Evolutionary conservation across 306 rosid genomes (phyloP).

Genomic region (Cucumis hystrix): DNA sequence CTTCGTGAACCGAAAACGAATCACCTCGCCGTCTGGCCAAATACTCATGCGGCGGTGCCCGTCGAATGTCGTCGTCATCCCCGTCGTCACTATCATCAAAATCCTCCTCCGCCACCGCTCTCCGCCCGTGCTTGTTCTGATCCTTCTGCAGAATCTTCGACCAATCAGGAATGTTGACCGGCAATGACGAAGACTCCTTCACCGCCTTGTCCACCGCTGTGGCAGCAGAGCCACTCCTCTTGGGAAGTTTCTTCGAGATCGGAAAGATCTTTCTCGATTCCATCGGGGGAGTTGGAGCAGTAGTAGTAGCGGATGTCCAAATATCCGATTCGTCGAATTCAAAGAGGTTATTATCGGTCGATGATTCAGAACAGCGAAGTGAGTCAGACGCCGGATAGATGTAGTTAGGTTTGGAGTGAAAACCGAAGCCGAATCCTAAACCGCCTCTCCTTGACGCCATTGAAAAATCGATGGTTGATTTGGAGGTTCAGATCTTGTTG

Average conservation of each 20-base stretch:
- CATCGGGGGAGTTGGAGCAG: not conserved
- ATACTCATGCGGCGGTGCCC: slow-evolving; percentile 75
- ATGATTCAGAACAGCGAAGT: not conserved
- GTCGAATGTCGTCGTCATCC: slow-evolving; percentile 2
- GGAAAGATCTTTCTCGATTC: slow-evolving; percentile 5
- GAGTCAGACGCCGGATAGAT: slow-evolving; percentile 25
- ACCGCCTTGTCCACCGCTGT: not conserved
- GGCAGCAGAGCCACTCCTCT: not conserved
- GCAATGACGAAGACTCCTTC: slow-evolving; percentile 38
- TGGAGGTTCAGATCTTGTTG: not conserved
- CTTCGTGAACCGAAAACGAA: slow-evolving; percentile 80
- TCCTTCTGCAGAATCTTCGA: slow-evolving; percentile 59
- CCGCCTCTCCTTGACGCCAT: slow-evolving; percentile 57
- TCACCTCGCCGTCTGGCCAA: slow-evolving; percentile 72
- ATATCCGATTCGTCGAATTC: slow-evolving; percentile 60
- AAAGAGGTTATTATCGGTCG: not conserved
- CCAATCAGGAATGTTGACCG: slow-evolving; percentile 78
- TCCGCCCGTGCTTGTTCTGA: slow-evolving; percentile 21
- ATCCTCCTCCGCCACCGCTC: slow-evolving; percentile 13
- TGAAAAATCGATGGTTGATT: not conserved
- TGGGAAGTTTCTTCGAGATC: slow-evolving; percentile 1
- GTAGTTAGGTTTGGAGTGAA: slow-evolving; percentile 27
- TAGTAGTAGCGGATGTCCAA: slow-evolving; percentile 13
- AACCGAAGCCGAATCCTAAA: slow-evolving; percentile 3
- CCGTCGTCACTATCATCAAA: slow-evolving; percentile 4